phyloP scores from a whole-genome alignment of 495 filamentous ascomycete species.

The Tirmania nivea region DNA sequence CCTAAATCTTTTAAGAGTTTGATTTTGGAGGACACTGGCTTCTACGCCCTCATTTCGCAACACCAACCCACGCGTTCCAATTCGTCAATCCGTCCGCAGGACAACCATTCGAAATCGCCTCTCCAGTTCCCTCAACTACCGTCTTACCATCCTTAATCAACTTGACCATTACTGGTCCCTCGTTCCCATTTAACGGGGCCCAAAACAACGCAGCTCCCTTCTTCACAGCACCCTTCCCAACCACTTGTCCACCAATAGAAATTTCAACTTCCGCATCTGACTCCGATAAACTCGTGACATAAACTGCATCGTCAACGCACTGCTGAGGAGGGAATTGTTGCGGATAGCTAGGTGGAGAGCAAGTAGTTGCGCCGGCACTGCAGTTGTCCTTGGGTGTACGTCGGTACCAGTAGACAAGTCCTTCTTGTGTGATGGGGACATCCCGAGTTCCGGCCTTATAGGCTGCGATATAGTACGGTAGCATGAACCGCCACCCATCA shows the following conservation, averaged over 20 bases:
- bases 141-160: conserved; percentile 30
- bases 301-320: conserved; percentile 27
- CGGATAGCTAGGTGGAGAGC: conserved; percentile 23
- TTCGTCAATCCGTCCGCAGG: neutral
- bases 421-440: conserved; percentile 25
- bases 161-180: conserved; percentile 31
- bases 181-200: conserved; percentile 28
- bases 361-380: conserved; percentile 25
- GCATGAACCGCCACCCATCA: conserved; percentile 31
- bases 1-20: too few species aligned
- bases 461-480: conserved; percentile 42
- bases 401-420: conserved; percentile 46
- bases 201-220: conserved; percentile 31
- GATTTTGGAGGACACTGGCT: too few species aligned
- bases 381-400: conserved; percentile 24
- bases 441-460: conserved; percentile 34
- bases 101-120: neutral
- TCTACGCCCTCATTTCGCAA: neutral
- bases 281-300: conserved; percentile 24
- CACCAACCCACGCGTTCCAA: neutral
- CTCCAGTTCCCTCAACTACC: conserved; percentile 17
- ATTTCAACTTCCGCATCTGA: conserved; percentile 24
- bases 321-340: conserved; percentile 17
- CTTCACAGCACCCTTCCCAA: conserved; percentile 23
- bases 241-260: conserved; percentile 25